Conservation (phyloP, 371 early-diverging fungal species). For the Mortierella sp. region DNA sequence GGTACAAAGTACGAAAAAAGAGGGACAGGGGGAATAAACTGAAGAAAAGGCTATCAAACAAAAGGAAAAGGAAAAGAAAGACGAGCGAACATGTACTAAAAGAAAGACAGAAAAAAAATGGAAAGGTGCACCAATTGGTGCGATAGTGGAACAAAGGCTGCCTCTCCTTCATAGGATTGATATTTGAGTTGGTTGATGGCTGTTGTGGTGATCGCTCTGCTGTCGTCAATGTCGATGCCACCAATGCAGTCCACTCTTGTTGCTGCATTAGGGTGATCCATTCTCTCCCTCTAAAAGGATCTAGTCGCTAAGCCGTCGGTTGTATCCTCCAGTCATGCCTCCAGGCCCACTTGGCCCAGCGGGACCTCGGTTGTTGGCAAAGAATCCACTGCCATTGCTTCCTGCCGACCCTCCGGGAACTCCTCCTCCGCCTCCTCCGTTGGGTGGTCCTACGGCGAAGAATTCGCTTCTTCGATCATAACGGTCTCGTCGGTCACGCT, state of each 20-base stretch:
- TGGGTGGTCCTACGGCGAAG: slow-evolving; percentile 27
- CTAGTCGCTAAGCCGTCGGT: slow-evolving; percentile 40
- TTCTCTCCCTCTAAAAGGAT: background rate
- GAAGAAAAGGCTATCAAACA: slow-evolving; percentile 6
- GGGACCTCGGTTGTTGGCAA: slow-evolving; percentile 36
- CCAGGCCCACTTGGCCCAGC: slow-evolving; percentile 22
- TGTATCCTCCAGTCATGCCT: slow-evolving; percentile 29
- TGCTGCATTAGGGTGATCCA: slow-evolving; percentile 17
- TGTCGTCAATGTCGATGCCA: slow-evolving; percentile 16
- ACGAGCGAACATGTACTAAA: slow-evolving; percentile 5
- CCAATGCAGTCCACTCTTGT: slow-evolving; percentile 5
- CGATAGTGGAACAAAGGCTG: background rate
- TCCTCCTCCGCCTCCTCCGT: slow-evolving; percentile 18
- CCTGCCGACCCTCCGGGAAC: slow-evolving; percentile 2
- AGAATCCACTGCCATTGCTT: slow-evolving; percentile 20
- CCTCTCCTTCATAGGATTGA: background rate
- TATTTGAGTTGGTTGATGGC: background rate
- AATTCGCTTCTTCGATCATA: slow-evolving; percentile 47
- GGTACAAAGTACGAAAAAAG: slow-evolving; percentile 17
- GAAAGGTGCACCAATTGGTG: background rate
- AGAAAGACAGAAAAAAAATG: slow-evolving; percentile 12
- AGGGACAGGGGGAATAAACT: slow-evolving; percentile 14
- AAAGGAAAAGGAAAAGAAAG: slow-evolving; percentile 13
- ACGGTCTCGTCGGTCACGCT: slow-evolving; percentile 37
- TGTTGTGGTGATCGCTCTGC: background rate